A percentile compares a stretch with the other conserved stretches of the same genome.
Conservation (phyloP, 2,329 filamentous ascomycete genomes). For the Xylaria sp. region DNA sequence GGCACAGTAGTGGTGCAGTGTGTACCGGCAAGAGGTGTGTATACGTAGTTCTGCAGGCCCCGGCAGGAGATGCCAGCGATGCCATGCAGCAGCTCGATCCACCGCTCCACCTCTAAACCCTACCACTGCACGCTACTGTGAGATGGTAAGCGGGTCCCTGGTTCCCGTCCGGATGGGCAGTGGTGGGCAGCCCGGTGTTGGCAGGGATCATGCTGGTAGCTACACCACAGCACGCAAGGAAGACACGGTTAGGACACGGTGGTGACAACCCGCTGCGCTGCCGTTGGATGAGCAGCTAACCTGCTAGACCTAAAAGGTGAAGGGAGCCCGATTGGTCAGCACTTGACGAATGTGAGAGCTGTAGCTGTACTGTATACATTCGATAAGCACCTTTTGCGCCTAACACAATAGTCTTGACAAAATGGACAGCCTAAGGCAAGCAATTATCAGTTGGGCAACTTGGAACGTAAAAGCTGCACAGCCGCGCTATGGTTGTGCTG, state of each 20-base stretch:
- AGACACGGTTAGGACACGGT: slow-evolving; percentile 3
- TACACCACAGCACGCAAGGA: slow-evolving; percentile 18
- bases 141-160: slow-evolving; percentile 31
- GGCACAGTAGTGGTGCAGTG: not conserved
- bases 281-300: slow-evolving; percentile 18
- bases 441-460: not conserved
- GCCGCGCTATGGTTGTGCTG: not conserved
- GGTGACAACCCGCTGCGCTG: slow-evolving; percentile 19
- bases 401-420: not conserved
- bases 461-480: not conserved
- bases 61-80: slow-evolving; percentile 13
- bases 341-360: slow-evolving; percentile 1
- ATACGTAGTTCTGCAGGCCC: slow-evolving; percentile 1
- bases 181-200: slow-evolving; percentile 21
- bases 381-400: not conserved
- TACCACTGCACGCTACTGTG: slow-evolving; percentile 29
- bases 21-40: slow-evolving; percentile 21
- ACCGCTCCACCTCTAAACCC: slow-evolving; percentile 25
- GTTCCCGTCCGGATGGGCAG: slow-evolving; percentile 40
- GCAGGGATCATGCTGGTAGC: slow-evolving; percentile 37
- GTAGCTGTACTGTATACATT: not conserved
- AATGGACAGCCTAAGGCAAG: not conserved
- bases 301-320: slow-evolving; percentile 6
- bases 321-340: slow-evolving; percentile 12
- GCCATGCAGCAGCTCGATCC: slow-evolving; percentile 24